Conservation (phyloP, 148 eudicot genomes). For the Rhododendron mucronatum region DNA sequence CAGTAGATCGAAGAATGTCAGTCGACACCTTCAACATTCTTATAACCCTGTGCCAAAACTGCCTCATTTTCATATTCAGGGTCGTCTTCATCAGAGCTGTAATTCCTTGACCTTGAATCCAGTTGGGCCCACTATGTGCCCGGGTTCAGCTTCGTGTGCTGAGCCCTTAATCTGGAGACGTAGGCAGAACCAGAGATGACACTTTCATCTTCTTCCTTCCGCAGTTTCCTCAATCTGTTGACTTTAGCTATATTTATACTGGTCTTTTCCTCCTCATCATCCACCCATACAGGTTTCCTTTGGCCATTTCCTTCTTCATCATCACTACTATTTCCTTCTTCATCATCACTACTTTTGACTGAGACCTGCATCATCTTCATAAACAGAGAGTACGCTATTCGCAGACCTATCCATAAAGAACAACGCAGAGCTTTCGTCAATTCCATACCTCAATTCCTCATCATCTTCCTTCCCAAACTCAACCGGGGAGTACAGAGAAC, state of each 20-base stretch:
- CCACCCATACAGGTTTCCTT: conserved; percentile 82
- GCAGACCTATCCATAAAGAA: conserved; percentile 64
- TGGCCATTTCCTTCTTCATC: conserved; percentile 31
- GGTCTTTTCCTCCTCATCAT: conserved; percentile 72
- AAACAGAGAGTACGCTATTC: conserved; percentile 24
- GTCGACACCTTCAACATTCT: conserved; percentile 27
- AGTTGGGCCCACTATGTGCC: conserved; percentile 84
- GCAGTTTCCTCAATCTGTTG: conserved; percentile 68
- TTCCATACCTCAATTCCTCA: conserved; percentile 27
- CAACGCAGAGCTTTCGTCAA: conserved; percentile 32
- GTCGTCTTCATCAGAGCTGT: conserved; percentile 69
- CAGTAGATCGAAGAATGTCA: conserved; percentile 54
- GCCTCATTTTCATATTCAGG: conserved; percentile 48
- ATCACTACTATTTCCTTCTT: too few species aligned
- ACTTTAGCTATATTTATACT: conserved; percentile 63
- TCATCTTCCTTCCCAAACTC: conserved; percentile 57
- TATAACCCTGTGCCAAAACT: conserved; percentile 34
- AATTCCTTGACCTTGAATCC: conserved; percentile 32
- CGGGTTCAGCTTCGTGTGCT: conserved; percentile 70
- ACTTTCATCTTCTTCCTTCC: conserved; percentile 84
- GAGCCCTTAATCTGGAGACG: conserved; percentile 77
- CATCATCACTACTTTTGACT: conserved; percentile 21
- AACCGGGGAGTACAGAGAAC: conserved; percentile 61
- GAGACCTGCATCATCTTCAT: conserved; percentile 41
- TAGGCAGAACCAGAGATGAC: conserved; percentile 66